These are phyloP conservation scores for California macrophylla DNA, from an alignment of 441 rosid species.

Conservation along the genomic window DNA sequence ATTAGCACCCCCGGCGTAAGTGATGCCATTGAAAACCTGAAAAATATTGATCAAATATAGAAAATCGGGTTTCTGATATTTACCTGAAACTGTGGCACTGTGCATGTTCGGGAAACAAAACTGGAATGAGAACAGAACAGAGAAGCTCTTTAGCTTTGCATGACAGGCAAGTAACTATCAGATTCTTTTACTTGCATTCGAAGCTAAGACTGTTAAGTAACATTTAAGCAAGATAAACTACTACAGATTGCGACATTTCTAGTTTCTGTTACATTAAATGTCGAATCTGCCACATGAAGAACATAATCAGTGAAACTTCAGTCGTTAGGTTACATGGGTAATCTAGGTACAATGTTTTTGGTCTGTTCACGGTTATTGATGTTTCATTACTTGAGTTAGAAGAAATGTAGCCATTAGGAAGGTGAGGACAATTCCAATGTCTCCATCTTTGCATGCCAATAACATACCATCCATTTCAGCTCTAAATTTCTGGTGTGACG, in stretches of 20 bases:
- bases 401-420: conserved; percentile 32
- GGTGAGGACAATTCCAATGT: conserved; percentile 29
- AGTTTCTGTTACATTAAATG: conserved; percentile 4
- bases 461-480: background rate
- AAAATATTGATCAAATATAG: too few relatives aligned
- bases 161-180: conserved; percentile 50
- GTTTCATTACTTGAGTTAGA: conserved; percentile 39
- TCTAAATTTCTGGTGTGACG: too few relatives aligned
- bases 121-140: background rate
- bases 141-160: conserved; percentile 34
- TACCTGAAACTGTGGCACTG: background rate
- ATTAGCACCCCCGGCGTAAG: conserved; percentile 68
- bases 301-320: too few relatives aligned
- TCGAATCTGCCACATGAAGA: conserved; percentile 19
- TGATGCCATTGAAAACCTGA: conserved; percentile 44
- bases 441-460: conserved; percentile 12
- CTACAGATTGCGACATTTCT: background rate
- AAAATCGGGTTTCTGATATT: background rate
- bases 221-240: conserved; percentile 18
- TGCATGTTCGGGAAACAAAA: too few relatives aligned
- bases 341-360: conserved; percentile 15
- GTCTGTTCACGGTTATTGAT: conserved; percentile 27
- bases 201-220: conserved; percentile 42
- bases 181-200: conserved; percentile 45
- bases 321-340: conserved; percentile 9